Base-by-base conservation (phyloP, 2,329 filamentous ascomycete genomes). In the Penicillium italicum region DNA sequence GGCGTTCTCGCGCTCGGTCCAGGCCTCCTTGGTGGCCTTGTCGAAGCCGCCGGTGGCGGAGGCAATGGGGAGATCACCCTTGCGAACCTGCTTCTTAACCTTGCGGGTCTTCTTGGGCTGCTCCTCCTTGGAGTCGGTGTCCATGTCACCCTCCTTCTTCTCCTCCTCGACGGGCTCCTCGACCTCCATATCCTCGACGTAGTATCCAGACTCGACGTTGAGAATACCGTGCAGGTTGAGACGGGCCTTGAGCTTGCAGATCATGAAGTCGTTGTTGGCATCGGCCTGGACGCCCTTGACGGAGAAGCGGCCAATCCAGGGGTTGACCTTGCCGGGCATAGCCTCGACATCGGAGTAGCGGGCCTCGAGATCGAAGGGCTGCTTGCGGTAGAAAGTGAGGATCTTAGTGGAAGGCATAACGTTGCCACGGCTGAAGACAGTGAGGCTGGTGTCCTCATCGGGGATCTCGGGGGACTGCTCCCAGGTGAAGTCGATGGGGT, bases 71-170 rank as follows among this genome's bases (percentile, higher is more conserved):
- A 99, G 82, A 65, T 97, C 93, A 63, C 94, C 94, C 83, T 97
- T 97, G 77, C 93, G 90, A 63, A 97, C 89, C 80, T 97, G 93
- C 85, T 97, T 99, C 89, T 97, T 97, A 66, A 99, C 90, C 81
- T 97, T 97, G 73, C 93, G 88, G 51, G 86, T 96, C 87, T 89
- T 89, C 63, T 85, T 84, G 70, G 91, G 91, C 58, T 86, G 84
- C 53, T 85, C 83, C 59, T 85, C 83, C 65, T 82, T 82, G 55
- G 74, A 78, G 65, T 95, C 90, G 48, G 90, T 93, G 36, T 95
- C 91, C 90, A 94, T 95, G 62, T 79, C 76, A 67, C 83, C 80
- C 62, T 92, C 88, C 61, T 86, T 87, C 71, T 79, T 76, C 36
- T 82, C 81, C 62, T 91, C 87, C 67, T 87, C 89, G 60, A 96